Percentiles rank a stretch among this genome's conserved stretches.
These are phyloP conservation scores for Calonectria multiphialidica DNA, from an alignment of 2,329 filamentous ascomycete species.

Conservation along the genomic window DNA sequence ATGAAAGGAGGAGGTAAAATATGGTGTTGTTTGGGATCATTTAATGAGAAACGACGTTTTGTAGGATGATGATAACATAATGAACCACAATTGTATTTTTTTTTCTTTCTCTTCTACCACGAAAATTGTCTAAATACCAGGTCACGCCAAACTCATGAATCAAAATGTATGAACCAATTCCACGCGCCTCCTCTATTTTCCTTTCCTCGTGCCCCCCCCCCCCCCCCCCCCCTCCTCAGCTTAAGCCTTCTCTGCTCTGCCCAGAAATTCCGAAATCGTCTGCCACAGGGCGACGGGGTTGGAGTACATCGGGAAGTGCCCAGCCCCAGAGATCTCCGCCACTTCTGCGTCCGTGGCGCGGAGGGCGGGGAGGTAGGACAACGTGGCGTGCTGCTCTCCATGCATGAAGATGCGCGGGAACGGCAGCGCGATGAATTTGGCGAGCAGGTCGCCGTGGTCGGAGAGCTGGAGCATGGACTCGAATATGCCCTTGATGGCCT, in stretches of 20 bases:
- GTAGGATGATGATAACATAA: neutral
- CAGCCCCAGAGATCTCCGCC: conserved; percentile 34
- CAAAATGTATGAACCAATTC: neutral
- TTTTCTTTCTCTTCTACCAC: neutral
- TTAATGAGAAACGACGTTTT: neutral
- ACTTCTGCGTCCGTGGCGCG: conserved; percentile 32
- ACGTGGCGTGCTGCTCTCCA: conserved; percentile 25
- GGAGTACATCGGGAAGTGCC: conserved; percentile 45
- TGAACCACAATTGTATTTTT: neutral
- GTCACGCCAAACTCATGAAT: neutral
- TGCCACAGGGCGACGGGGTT: conserved; percentile 51
- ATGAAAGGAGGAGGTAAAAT: neutral
- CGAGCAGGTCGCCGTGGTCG: conserved; percentile 33
- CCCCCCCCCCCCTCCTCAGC: no score
- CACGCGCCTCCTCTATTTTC: no score
- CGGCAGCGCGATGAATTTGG: conserved; percentile 24
- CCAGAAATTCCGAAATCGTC: neutral
- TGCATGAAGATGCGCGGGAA: conserved; percentile 38
- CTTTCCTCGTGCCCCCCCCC: no score
- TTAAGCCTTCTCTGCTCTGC: neutral
- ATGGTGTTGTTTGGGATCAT: neutral
- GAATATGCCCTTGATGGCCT: conserved; percentile 37
- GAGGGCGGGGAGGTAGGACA: conserved; percentile 30
- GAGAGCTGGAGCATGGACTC: conserved; percentile 41
- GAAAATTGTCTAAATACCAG: neutral